Base-by-base conservation (phyloP, 2,329 filamentous ascomycete genomes). In the Dactylellina sp. region DNA sequence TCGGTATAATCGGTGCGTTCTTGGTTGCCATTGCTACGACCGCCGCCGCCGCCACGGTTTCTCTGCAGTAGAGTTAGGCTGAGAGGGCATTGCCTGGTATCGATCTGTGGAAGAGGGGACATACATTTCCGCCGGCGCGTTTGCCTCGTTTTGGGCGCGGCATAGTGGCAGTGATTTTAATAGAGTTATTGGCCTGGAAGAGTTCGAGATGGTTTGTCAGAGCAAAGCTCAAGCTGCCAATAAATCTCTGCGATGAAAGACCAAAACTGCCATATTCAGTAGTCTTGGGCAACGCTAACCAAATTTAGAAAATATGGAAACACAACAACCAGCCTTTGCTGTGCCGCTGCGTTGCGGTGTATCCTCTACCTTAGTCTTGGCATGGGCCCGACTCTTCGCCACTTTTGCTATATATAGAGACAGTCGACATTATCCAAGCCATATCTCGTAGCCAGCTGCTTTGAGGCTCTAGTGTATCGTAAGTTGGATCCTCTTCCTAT, bases 1-100 rank as follows among this genome's bases (percentile, higher is more conserved):
- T 89, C 86, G 16, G 86, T 83, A 80, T 87, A 89, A 75, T 83
- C 70, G 6, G 70, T 74, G 14, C 70, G 61, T 22, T 74, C 61
- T 18, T 53, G 25, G 20, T 61, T 66, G 39, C 35, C 25, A 35
- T 66, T 53, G 1, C 18, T 47, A 16, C 39, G 28, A 47, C 39
- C 39, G 16, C 64, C 70, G 20, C 61, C 39, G 16, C 64, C 70
- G 20, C 61, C 53, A 18, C 47, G 52, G 25, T 66, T 32, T 32
- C 9, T 74, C 70, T 74, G 44, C 7, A 60, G 35, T n/a, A 32
- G 12, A 7, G 28, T 40, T 28, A 50, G 25, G 37, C 24, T 18
- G n/a, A 28, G 16, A 20, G 18, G 3, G 44, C 7, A 28, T 28
- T 42, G 50, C 16, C 9, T 3, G 16, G 12, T n/a, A 50, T 40